Base-by-base conservation (phyloP, 306 rosid species). In the Cucurbita moschata region DNA sequence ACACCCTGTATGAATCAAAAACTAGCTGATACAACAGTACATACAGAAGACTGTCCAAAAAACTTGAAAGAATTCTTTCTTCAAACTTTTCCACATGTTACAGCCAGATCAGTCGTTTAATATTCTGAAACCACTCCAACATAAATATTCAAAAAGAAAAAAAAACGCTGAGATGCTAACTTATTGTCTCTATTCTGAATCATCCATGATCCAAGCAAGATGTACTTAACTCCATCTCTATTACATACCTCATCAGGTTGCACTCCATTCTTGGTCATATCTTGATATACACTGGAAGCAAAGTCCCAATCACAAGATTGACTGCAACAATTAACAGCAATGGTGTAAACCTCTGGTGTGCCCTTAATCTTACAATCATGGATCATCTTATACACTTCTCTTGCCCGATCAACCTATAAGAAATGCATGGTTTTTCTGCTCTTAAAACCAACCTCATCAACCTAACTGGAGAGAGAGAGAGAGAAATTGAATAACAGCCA, bases 341-440 rank as follows among this genome's bases (percentile, higher is more conserved):
- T 94, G 40, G 98, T 94, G 86, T 94, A 94, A 79, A 94, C 97
- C 85, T 94, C 98, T 64, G 97, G 91, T 50, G 88, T 82, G 43
- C 97, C 98, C 84, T 82, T 90, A 68, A 94, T 80, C 38, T 81
- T 84, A 82, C 84, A 86, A 70, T 86, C 73, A 40, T 94, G 87
- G 63, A 94, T 72, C 97, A 87, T 75, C 86, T 85, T 77, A 82
- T 94, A 94, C 70, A 89, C 96, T 79, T 90, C 92, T 21, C 35
- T 86, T 37, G 95, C 97, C 60, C 96, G 86, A 79, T 91, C 96
- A 84, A 86, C 96, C 98, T 94, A 77, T 54, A 71, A 81, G 56
- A 56, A 76, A 81, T 54, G 39, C 44, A 62, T 69, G 38, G 69
- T 61, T 56, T 30, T 46, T 50, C 50, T 39, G 7, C 39, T 46